A percentile compares a stretch with the other conserved stretches of the same genome.
These are phyloP conservation scores for Chloranthus sessilifolius DNA, from an alignment of 164 flowering plant species.

Conservation along the genomic window DNA sequence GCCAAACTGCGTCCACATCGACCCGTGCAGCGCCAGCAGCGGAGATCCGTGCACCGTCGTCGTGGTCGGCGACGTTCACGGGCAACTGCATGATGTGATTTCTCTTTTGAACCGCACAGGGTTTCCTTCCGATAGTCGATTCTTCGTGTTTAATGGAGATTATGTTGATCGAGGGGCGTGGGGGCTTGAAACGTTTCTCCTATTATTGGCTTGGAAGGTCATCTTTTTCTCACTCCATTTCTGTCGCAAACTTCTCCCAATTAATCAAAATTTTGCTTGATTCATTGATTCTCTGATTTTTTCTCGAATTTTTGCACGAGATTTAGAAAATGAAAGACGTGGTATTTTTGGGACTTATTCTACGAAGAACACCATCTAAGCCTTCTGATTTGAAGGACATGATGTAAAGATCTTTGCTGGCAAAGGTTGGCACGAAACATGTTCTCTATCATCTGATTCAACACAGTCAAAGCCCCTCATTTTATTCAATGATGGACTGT, in stretches of 20 bases:
- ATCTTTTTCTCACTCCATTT: neutral
- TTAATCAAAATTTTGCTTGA: neutral
- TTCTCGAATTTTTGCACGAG: neutral
- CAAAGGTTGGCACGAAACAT: no score
- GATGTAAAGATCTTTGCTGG: no score
- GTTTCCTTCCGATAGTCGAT: conserved; percentile 51
- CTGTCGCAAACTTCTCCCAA: neutral
- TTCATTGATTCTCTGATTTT: neutral
- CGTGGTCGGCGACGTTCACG: conserved; percentile 93
- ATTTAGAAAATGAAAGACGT: no score
- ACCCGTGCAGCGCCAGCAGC: conserved; percentile 29
- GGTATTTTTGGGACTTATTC: no score
- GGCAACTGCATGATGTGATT: conserved; percentile 80
- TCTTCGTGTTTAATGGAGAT: conserved; percentile 92
- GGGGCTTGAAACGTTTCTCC: conserved; percentile 88
- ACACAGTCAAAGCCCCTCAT: no score
- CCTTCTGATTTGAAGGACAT: no score
- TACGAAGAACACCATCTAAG: no score
- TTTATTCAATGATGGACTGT: no score
- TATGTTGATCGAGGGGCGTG: conserved; percentile 97
- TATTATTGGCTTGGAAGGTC: conserved; percentile 92
- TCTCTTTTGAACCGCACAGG: conserved; percentile 64
- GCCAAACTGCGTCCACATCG: conserved; percentile 66
- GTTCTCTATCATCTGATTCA: no score
- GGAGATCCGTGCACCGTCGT: conserved; percentile 41